A percentile compares a stretch with the other conserved stretches of the same genome.
Conservation (phyloP, 345 rosid genomes). For the Bruguiera gymnorhiza region DNA sequence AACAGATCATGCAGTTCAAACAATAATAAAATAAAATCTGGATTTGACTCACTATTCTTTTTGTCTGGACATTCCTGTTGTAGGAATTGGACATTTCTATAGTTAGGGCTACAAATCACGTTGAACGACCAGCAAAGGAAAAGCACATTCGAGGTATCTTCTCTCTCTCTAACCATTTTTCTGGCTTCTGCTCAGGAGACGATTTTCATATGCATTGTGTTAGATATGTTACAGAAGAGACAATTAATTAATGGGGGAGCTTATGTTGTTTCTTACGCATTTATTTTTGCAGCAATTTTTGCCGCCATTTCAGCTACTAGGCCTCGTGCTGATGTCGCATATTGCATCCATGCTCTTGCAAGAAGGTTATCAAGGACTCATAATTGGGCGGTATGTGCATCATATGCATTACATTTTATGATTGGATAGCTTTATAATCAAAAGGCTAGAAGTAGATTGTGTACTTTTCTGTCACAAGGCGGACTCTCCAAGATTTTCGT, state of each 20-base stretch:
- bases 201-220: neutral
- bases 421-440: neutral
- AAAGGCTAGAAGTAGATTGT: too few relatives aligned
- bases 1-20: neutral
- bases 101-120: constrained; percentile 92
- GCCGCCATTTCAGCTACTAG: constrained; percentile 92
- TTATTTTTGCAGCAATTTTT: constrained; percentile 69
- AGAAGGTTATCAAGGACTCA: constrained; percentile 81
- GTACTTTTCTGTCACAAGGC: too few relatives aligned
- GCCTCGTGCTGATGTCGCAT: constrained; percentile 98
- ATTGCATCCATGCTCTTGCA: constrained; percentile 91
- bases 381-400: constrained; percentile 91
- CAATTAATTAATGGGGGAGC: neutral
- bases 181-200: neutral
- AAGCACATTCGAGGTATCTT: constrained; percentile 72
- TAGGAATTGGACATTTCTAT: constrained; percentile 97
- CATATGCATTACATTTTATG: neutral
- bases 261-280: constrained; percentile 5
- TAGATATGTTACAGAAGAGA: neutral
- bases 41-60: constrained; percentile 1
- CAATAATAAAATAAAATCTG: neutral
- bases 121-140: constrained; percentile 88
- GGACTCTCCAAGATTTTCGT: neutral
- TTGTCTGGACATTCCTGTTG: constrained; percentile 13
- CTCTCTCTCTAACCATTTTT: neutral